A percentile compares a stretch with the other conserved stretches of the same genome.
phyloP scores from a whole-genome alignment of 495 filamentous ascomycete genomes.

The Penicillium robsamsonii region DNA sequence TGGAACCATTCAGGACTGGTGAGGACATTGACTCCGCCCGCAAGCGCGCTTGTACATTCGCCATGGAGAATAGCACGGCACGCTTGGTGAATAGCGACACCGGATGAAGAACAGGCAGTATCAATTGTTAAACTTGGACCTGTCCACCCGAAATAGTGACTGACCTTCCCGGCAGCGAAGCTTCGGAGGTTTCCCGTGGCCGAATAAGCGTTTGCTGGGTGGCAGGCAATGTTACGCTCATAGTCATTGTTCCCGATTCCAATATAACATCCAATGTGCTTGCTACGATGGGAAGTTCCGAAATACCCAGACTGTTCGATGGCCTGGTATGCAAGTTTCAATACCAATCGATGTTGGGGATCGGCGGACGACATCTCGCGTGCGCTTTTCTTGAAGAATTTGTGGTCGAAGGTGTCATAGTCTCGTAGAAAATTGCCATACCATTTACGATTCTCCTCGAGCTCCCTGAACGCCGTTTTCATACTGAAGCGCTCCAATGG shows the following conservation, averaged over 20 bases:
- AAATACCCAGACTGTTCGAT: slow-evolving; percentile 44
- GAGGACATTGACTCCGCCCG: slow-evolving; percentile 42
- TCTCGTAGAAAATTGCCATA: too few species aligned
- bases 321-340: slow-evolving; percentile 51
- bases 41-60: slow-evolving; percentile 32
- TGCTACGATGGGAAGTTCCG: too few species aligned
- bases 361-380: too few species aligned
- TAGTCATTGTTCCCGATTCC: slow-evolving; percentile 33
- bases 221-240: slow-evolving; percentile 29
- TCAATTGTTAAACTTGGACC: slow-evolving; percentile 39
- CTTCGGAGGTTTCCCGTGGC: slow-evolving; percentile 27
- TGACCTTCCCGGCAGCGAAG: slow-evolving; percentile 29
- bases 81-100: slow-evolving; percentile 34
- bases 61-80: slow-evolving; percentile 31
- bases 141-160: slow-evolving; percentile 43
- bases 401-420: too few species aligned
- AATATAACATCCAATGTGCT: slow-evolving; percentile 34
- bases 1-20: slow-evolving; percentile 28
- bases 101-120: slow-evolving; percentile 44
- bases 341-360: too few species aligned
- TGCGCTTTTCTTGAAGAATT: too few species aligned
- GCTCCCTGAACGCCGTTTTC: too few species aligned
- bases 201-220: slow-evolving; percentile 35
- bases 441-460: too few species aligned
- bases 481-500: too few species aligned